A percentile compares a stretch with the other conserved stretches of the same genome.
phyloP scores from a whole-genome alignment of 2,329 filamentous ascomycete species.

The Pyricularia sp. region DNA sequence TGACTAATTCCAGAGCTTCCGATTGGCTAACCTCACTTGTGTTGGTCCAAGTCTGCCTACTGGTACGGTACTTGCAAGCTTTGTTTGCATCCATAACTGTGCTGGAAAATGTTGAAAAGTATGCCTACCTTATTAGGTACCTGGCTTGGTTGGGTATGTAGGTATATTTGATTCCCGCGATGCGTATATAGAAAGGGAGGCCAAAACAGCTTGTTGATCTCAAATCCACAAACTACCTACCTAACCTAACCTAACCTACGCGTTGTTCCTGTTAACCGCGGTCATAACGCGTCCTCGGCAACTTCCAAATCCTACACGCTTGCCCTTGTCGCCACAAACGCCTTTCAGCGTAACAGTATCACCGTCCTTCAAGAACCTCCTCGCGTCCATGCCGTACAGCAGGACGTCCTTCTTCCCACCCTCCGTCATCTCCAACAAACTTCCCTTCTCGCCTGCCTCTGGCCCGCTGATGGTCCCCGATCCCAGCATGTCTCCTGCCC shows the following conservation, averaged over 20 bases:
- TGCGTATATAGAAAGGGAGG: too few relatives aligned
- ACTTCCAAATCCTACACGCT: constrained; percentile 33
- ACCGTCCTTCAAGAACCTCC: constrained; percentile 35
- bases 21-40: neutral
- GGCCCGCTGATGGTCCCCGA: constrained; percentile 62
- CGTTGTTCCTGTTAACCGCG: neutral
- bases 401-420: constrained; percentile 33
- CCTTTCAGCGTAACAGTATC: constrained; percentile 33
- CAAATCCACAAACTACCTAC: too few relatives aligned
- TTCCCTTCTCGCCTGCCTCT: constrained; percentile 24
- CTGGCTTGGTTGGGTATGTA: too few relatives aligned
- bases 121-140: too few relatives aligned
- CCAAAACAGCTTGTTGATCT: too few relatives aligned
- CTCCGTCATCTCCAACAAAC: constrained; percentile 34
- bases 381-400: constrained; percentile 27
- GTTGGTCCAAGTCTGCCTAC: too few relatives aligned
- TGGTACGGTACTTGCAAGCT: too few relatives aligned
- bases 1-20: neutral
- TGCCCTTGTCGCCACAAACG: constrained; percentile 21
- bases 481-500: constrained; percentile 49
- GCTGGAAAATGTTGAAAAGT: too few relatives aligned
- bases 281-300: constrained; percentile 26
- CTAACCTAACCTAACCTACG: neutral
- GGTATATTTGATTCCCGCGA: too few relatives aligned
- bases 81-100: too few relatives aligned